A percentile compares a stretch with the other conserved stretches of the same genome.
Conservation (phyloP, 140 eudicot species). For the Bidens hawaiensis region DNA sequence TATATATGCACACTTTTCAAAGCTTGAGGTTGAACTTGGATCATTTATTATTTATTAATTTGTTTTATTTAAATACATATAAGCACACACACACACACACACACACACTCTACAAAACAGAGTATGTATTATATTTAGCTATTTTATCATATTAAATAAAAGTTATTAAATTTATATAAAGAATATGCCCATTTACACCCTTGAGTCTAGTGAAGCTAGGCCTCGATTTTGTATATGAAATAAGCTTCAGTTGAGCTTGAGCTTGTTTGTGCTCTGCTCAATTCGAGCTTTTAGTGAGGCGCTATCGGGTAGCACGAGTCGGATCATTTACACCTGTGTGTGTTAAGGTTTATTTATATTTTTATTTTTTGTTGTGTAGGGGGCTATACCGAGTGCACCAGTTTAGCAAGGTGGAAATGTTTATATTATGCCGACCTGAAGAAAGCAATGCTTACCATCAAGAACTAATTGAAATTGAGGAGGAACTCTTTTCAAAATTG, state of each 20-base stretch:
- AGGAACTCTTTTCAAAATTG: slow-evolving; percentile 70
- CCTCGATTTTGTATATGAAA: not conserved
- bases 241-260: not conserved
- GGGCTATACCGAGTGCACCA: slow-evolving; percentile 97
- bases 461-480: slow-evolving; percentile 80
- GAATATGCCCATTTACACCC: not conserved
- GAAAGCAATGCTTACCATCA: slow-evolving; percentile 77
- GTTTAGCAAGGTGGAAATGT: slow-evolving; percentile 97
- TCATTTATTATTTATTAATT: not conserved
- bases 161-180: too few relatives aligned
- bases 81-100: too few relatives aligned
- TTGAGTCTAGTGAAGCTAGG: not conserved
- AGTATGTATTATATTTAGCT: too few relatives aligned
- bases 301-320: not conserved
- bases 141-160: too few relatives aligned
- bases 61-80: not conserved
- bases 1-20: not conserved
- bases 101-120: too few relatives aligned
- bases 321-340: not conserved
- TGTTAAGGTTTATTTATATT: not conserved
- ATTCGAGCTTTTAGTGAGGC: not conserved
- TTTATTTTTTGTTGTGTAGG: slow-evolving; percentile 36
- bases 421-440: slow-evolving; percentile 80
- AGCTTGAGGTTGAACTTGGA: not conserved
- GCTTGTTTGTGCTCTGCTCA: not conserved